Evolutionary conservation across 805 yeast genomes (phyloP), one percentile per base, ranked within the genome.

Genomic region (Myxozyma melibiosi): DNA sequence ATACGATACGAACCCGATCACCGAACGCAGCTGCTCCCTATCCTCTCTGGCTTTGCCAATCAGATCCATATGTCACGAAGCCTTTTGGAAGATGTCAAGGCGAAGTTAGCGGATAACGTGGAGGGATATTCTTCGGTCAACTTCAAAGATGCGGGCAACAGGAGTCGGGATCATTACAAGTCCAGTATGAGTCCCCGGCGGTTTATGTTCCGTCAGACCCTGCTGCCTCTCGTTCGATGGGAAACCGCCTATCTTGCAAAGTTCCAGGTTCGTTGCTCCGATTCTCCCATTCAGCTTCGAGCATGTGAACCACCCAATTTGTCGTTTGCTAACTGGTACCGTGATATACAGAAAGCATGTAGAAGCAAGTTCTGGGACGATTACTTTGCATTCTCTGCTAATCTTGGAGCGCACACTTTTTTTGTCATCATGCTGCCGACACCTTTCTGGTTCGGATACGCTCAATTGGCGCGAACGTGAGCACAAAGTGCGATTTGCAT

Each of bases 401-500:
- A 86, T 65, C 76, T 94, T 61, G 99, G 97, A 0, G 82, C 96
- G 4, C 99, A 92, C 72, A 89, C 97, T 0, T 94, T 94, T 70
- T 92, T 92, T 70, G 96, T 94, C 47, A 70, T 92, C 47, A 84
- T 89, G 83, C 78, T 92, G 35, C 99, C 99, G 0, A 69, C 87
- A 8, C 88, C 94, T 11, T 77, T 83, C 33, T 92, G 96, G 96
- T 80, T 84, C 58, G 96, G 96, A 0, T 78, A 76, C 30, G 75
- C 79, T 3, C 68, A 68, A 2, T 53, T 83, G 28, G 80, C 85
- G 0, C 76, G 92, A 55, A 94, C 88, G 57, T 61, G 25, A 8
- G 65, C 25, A 4, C 13, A 67, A 8, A 53, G 51, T 2, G 7
- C 14, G 13, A 1, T 38, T n/a, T 18, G n/a, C n/a, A n/a, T n/a